phyloP scores from a whole-genome alignment of 2,329 filamentous ascomycete species.

The Emmonsiellopsis sp. region DNA sequence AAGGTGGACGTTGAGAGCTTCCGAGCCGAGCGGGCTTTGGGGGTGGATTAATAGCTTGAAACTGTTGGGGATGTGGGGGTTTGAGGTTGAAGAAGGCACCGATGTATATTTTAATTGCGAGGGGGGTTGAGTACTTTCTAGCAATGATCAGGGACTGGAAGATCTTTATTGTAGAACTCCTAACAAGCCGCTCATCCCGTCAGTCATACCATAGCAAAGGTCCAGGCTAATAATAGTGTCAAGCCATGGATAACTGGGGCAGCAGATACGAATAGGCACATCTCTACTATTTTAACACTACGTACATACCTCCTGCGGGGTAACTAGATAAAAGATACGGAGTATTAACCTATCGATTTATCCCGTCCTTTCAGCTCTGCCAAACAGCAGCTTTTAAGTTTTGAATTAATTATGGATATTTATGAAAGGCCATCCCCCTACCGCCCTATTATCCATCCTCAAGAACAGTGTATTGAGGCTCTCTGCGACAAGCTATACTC shows the following conservation, averaged over 20 bases:
- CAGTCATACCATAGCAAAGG: background rate
- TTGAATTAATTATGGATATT: background rate
- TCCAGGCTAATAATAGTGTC: background rate
- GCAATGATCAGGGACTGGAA: background rate
- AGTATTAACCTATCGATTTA: background rate
- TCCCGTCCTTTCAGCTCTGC: background rate
- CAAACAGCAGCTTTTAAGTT: background rate
- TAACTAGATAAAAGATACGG: background rate
- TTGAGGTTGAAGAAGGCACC: background rate
- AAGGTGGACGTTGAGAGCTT: constrained; percentile 22
- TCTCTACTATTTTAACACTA: background rate
- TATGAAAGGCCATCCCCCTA: too few relatives aligned
- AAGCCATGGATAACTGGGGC: background rate
- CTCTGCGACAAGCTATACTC: too few relatives aligned
- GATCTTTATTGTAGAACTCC: background rate
- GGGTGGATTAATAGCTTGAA: too few relatives aligned
- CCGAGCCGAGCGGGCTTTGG: constrained; percentile 8
- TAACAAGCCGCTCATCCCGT: background rate
- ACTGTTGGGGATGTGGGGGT: too few relatives aligned
- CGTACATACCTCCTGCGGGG: background rate
- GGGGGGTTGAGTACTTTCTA: background rate
- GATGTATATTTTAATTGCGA: background rate
- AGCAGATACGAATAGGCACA: background rate
- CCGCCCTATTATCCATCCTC: too few relatives aligned
- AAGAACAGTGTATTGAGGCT: too few relatives aligned